Evolutionary conservation across 495 filamentous ascomycete species (phyloP).

Genomic region (Rostrohypoxylon terebratum): DNA sequence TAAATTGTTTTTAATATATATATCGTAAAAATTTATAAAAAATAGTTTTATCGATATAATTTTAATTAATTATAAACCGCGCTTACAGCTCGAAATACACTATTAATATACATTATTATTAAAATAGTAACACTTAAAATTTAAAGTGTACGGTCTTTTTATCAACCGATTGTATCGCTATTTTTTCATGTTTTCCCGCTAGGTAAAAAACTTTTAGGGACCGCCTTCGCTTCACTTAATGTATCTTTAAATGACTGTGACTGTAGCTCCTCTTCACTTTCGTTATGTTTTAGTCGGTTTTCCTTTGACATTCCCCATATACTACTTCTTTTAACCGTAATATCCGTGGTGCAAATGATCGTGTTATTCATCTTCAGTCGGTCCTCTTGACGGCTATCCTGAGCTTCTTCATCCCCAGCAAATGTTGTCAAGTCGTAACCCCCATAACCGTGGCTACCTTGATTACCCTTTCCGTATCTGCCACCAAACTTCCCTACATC

Average conservation of each 20-base stretch:
- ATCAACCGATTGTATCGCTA: too few relatives aligned
- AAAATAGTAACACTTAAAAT: too few relatives aligned
- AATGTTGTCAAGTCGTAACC: background rate
- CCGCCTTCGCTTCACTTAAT: background rate
- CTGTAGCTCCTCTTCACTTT: constrained; percentile 6
- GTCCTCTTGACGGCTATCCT: background rate
- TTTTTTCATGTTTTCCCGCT: background rate
- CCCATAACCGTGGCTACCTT: background rate
- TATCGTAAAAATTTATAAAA: too few relatives aligned
- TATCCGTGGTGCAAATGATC: background rate
- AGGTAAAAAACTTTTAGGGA: background rate
- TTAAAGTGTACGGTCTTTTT: too few relatives aligned
- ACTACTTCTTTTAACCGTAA: constrained; percentile 6
- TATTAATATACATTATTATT: too few relatives aligned
- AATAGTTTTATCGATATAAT: too few relatives aligned
- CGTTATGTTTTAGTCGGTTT: background rate
- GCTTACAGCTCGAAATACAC: too few relatives aligned
- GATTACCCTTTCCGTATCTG: background rate
- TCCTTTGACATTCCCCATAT: constrained; percentile 8
- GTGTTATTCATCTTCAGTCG: constrained; percentile 8
- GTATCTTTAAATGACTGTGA: background rate
- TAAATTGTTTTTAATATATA: too few relatives aligned
- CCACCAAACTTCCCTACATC: background rate
- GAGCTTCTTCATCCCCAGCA: constrained; percentile 1
- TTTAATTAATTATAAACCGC: too few relatives aligned